Evolutionary conservation across 2,329 filamentous ascomycete genomes (phyloP).

Genomic region (Claviceps fusiformis): DNA sequence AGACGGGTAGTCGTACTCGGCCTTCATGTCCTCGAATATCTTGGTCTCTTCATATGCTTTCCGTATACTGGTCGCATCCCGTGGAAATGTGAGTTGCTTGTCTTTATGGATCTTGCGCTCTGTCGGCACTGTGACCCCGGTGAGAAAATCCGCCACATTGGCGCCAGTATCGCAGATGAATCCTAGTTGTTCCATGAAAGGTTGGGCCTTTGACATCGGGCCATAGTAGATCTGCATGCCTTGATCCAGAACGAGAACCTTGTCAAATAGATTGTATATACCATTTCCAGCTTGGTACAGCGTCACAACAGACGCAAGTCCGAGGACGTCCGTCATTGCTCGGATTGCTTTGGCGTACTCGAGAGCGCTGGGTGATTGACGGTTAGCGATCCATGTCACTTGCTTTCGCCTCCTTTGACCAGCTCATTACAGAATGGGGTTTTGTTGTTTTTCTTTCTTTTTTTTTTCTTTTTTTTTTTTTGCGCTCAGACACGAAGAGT

Average conservation of each 20-base stretch:
- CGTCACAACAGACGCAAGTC: slow-evolving; percentile 47
- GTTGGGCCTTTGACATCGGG: slow-evolving; percentile 39
- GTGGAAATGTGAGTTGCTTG: slow-evolving; percentile 27
- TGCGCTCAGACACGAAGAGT: too few relatives aligned
- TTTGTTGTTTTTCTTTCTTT: too few relatives aligned
- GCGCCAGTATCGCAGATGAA: slow-evolving; percentile 49
- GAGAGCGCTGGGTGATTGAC: slow-evolving; percentile 28
- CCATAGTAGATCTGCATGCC: slow-evolving; percentile 56
- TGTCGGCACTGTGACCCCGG: slow-evolving; percentile 51
- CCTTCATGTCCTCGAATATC: slow-evolving; percentile 35
- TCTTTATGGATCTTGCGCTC: slow-evolving; percentile 47
- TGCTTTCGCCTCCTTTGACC: not conserved
- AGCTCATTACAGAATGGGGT: not conserved
- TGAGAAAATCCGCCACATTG: slow-evolving; percentile 53
- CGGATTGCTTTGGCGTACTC: slow-evolving; percentile 48
- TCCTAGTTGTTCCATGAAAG: slow-evolving; percentile 52
- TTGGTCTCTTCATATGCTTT: slow-evolving; percentile 36
- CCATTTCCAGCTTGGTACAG: slow-evolving; percentile 58
- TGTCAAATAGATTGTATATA: slow-evolving; percentile 58
- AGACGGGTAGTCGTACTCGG: slow-evolving; percentile 43
- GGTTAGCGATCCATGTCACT: not conserved
- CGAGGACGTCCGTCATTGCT: slow-evolving; percentile 48
- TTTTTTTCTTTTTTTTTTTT: too few relatives aligned
- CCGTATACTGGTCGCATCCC: slow-evolving; percentile 30
- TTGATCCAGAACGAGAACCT: slow-evolving; percentile 53